Evolutionary conservation across 2,329 filamentous ascomycete genomes (phyloP).

Genomic region (Fusarium decemcellulare): DNA sequence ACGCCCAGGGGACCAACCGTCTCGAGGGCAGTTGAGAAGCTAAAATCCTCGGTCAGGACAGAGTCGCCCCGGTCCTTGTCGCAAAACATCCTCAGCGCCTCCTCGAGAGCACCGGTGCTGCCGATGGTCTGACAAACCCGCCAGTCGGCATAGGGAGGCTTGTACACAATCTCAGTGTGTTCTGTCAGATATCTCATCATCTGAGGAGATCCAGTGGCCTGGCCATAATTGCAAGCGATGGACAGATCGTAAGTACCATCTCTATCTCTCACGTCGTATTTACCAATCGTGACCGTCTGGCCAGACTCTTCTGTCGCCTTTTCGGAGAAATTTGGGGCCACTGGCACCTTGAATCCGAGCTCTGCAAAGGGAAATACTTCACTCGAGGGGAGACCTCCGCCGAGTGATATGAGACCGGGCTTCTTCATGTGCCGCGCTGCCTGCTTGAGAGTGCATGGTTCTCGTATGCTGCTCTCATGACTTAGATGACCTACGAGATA

Average conservation of each 20-base stretch:
- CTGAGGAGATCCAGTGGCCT: conserved; percentile 88
- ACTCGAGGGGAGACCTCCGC: conserved; percentile 89
- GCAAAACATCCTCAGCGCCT: conserved; percentile 86
- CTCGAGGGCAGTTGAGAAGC: conserved; percentile 81
- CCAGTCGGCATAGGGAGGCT: conserved; percentile 94
- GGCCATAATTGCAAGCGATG: conserved; percentile 93
- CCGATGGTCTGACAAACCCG: conserved; percentile 85
- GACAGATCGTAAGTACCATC: conserved; percentile 77
- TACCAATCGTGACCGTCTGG: conserved; percentile 76
- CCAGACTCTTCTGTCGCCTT: conserved; percentile 74
- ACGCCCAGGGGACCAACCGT: conserved; percentile 69
- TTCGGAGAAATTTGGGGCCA: conserved; percentile 78
- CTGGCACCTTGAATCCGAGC: conserved; percentile 81
- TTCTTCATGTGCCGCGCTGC: conserved; percentile 85
- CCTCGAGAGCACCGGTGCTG: conserved; percentile 88
- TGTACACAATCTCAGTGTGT: conserved; percentile 92
- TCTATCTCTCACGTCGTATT: conserved; percentile 82
- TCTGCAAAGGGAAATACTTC: conserved; percentile 94
- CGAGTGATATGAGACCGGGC: conserved; percentile 90
- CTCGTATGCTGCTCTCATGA: conserved; percentile 70
- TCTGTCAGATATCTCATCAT: conserved; percentile 93
- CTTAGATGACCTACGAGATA: conserved; percentile 67
- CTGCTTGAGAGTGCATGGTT: conserved; percentile 83
- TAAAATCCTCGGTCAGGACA: conserved; percentile 91
- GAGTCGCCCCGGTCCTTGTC: conserved; percentile 78